Conservation (phyloP, 306 rosid genomes). For the Ormosia semicastrata region DNA sequence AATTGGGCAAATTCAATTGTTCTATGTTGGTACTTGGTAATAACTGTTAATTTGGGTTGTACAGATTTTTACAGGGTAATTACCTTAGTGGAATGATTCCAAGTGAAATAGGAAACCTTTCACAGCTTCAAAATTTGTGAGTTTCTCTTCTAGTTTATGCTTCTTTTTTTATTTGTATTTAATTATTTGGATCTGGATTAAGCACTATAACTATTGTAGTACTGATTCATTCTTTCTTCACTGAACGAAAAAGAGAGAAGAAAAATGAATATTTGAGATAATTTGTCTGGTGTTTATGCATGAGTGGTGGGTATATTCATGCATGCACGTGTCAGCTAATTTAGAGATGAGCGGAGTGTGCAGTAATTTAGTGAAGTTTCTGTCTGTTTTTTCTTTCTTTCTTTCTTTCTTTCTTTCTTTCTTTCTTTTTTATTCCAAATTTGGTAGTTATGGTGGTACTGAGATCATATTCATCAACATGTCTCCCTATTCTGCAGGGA, state of each 20-base stretch:
- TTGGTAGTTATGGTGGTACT: slow-evolving; percentile 15
- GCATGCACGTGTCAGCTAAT: neutral
- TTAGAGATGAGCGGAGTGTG: neutral
- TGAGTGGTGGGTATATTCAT: neutral
- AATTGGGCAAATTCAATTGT: slow-evolving; percentile 5
- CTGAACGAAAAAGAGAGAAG: neutral
- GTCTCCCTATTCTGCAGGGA: slow-evolving; percentile 60
- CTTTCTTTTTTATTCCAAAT: neutral
- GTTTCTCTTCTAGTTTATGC: slow-evolving; percentile 38
- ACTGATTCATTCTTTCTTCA: neutral
- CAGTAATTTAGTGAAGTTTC: slow-evolving; percentile 8
- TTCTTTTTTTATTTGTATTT: slow-evolving; percentile 3
- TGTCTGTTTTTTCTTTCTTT: neutral
- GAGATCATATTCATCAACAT: slow-evolving; percentile 20
- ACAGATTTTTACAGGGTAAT: slow-evolving; percentile 95
- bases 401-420: neutral
- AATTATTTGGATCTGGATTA: slow-evolving; percentile 11
- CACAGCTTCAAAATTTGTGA: slow-evolving; percentile 72
- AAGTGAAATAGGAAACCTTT: slow-evolving; percentile 79
- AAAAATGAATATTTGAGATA: slow-evolving; percentile 1
- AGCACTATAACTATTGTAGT: slow-evolving; percentile 3
- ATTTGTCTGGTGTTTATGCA: neutral
- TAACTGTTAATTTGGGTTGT: slow-evolving; percentile 30
- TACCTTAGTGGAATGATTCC: slow-evolving; percentile 89
- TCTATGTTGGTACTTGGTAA: slow-evolving; percentile 15